A percentile compares a stretch with the other conserved stretches of the same genome.
phyloP scores from a whole-genome alignment of 345 rosid genomes.

The Capsella bursapastoris region DNA sequence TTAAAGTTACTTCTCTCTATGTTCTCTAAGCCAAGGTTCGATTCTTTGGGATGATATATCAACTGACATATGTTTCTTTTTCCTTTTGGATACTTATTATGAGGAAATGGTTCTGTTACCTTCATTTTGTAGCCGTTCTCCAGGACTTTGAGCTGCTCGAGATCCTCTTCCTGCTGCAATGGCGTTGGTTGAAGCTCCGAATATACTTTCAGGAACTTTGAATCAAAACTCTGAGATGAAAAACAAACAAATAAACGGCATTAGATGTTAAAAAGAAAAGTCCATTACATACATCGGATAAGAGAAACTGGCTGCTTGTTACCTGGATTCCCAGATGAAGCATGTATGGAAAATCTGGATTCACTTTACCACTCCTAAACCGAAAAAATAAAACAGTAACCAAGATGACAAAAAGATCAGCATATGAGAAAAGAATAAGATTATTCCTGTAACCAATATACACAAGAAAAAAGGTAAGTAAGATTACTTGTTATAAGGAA shows the following conservation, averaged over 20 bases:
- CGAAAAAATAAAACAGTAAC: conserved; percentile 25
- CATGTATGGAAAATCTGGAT: conserved; percentile 80
- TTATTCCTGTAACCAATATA: background rate
- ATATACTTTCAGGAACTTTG: conserved; percentile 82
- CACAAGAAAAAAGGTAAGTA: background rate
- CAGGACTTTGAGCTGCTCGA: conserved; percentile 96
- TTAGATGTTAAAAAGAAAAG: background rate
- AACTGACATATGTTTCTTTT: background rate
- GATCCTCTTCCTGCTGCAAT: conserved; percentile 92
- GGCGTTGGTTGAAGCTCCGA: conserved; percentile 86
- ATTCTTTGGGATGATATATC: conserved; percentile 7
- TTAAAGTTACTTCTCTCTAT: background rate
- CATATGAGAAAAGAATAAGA: background rate
- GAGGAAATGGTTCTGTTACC: conserved; percentile 46
- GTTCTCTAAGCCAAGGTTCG: background rate
- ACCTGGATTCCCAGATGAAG: conserved; percentile 99
- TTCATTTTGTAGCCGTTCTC: conserved; percentile 98
- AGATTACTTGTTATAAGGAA: conserved; percentile 86
- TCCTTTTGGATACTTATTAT: background rate
- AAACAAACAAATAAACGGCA: background rate
- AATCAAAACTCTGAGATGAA: conserved; percentile 75
- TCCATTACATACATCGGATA: background rate
- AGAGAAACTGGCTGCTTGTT: conserved; percentile 15
- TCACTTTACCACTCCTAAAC: conserved; percentile 79
- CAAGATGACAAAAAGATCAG: background rate